Evolutionary conservation across 2,329 filamentous ascomycete species (phyloP), one percentile per base, ranked within the genome.

Genomic region (Xylaria multiplex): DNA sequence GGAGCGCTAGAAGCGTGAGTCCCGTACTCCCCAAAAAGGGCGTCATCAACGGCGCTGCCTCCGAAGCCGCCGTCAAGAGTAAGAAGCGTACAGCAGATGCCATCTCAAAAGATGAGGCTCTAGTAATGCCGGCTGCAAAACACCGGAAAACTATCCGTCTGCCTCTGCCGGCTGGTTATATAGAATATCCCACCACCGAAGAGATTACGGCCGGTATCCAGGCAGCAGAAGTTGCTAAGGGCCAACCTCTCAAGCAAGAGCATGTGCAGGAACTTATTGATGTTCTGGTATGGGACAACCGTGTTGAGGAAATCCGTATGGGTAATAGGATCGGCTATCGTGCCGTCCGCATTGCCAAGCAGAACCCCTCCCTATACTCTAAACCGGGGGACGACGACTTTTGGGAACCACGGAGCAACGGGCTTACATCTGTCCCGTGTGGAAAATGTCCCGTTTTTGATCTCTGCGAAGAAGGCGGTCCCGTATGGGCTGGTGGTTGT

Each of bases 381-480:
- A 72, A 69, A 27, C 69, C 73, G 6, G 71, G 73, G 65, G 71
- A 69, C 50, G 74, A 76, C 9, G 75, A 77, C 64, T 74, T 73
- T 57, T 75, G 74, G 63, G 81, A 82, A 57, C 79, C 82, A 16
- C 80, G 80, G 59, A 74, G 84, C 71, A 97, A 94, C 72, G 92
- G 92, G 3, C 88, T 95, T 71, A 96, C 92, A 1, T 93, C 97
- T 78, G 90, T 91, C 2, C 96, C 96, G 0, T 99, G 96, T 78
- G 94, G 95, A 1, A 86, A 89, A 62, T 99, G 96, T 78, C 96
- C 96, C 0, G 95, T 97, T 2, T 97, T 97, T 77, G 91, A 96
- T 64, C 85, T 98, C 1, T 99, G 96, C 77, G 91, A 93, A 70
- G 93, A 97, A 67, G 93, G 93, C 6, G 95, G 95, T 0, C 93